phyloP scores from a whole-genome alignment of 257 asterid genomes.

The Capsicum chinense region DNA sequence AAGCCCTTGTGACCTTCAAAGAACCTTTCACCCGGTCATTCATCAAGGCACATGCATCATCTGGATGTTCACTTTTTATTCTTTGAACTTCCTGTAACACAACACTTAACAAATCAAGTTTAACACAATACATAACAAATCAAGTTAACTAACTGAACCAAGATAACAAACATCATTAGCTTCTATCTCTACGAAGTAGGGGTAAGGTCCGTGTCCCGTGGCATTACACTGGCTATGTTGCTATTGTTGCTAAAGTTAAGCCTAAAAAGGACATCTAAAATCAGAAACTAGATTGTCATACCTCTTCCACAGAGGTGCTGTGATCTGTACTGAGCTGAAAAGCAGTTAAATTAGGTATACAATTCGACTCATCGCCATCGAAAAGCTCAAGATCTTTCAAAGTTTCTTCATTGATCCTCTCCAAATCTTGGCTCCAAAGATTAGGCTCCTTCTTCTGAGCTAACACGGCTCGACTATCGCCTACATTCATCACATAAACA shows the following conservation, averaged over 20 bases:
- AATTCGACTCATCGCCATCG: conserved; percentile 54
- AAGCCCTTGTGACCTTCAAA: conserved; percentile 93
- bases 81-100: conserved; percentile 72
- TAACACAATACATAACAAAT: conserved; percentile 23
- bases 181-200: no score
- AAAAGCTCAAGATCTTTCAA: conserved; percentile 68
- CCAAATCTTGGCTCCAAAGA: conserved; percentile 94
- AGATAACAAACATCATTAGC: background rate
- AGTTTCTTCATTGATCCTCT: conserved; percentile 89
- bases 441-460: conserved; percentile 80
- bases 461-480: conserved; percentile 93
- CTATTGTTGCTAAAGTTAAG: background rate
- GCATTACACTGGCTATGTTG: no score
- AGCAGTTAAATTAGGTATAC: conserved; percentile 57
- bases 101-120: conserved; percentile 23
- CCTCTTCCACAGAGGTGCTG: conserved; percentile 89
- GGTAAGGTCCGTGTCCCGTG: no score
- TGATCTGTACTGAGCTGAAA: conserved; percentile 87
- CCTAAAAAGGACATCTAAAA: background rate
- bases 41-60: conserved; percentile 71
- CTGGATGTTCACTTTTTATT: conserved; percentile 73
- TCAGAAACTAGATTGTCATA: conserved; percentile 24
- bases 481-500: conserved; percentile 91
- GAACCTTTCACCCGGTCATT: conserved; percentile 97
- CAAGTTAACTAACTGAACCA: conserved; percentile 25